Evolutionary conservation across 1,284 basidiomycete genomes (phyloP), one percentile per base, ranked within the genome.

Genomic region (Ustilago nuda): DNA sequence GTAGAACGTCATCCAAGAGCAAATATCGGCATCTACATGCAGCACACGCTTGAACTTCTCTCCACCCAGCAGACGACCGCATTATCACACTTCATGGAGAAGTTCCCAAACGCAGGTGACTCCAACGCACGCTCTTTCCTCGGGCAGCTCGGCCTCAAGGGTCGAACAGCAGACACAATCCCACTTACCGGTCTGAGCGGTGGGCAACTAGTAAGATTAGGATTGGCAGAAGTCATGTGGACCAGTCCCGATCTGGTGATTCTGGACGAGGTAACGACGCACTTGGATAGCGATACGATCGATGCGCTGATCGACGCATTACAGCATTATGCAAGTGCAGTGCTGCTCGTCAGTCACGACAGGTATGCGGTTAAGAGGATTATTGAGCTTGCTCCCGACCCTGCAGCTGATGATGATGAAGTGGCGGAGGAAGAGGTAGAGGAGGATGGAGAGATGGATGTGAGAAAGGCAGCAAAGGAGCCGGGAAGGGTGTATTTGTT

Each of bases 271-370:
- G 79, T 80, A 1, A 82, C 81, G 15, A 82, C 91, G 19, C 92
- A 93, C 85, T 86, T 92, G 41, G 92, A 92, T 82, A 88, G 89
- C 61, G 88, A 90, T 39, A 91, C 91, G 0, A 90, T 92, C 55
- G 86, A 89, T 59, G 90, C 90, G 0, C 87, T 92, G 3, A 89
- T 90, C 0, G 85, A 87, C 9, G 89, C 90, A 5, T 87, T 92
- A 27, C 87, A 87, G 53, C 84, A 83, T 15, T 92, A 89, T 78
- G 85, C 86, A 30, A 91, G 92, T 3, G 90, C 89, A 0, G 82
- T 92, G 35, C 85, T 92, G 11, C 87, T 92, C 11, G 89, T 92
- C 60, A 91, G 90, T 37, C 92, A 93, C 83, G 92, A 92, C 81
- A 88, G 91, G 69, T 88, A 82, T 48, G 86, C 81, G 6, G 66